These are phyloP conservation scores for Boletus edulis DNA, from an alignment of 768 basidiomycete species.

Conservation along the genomic window DNA sequence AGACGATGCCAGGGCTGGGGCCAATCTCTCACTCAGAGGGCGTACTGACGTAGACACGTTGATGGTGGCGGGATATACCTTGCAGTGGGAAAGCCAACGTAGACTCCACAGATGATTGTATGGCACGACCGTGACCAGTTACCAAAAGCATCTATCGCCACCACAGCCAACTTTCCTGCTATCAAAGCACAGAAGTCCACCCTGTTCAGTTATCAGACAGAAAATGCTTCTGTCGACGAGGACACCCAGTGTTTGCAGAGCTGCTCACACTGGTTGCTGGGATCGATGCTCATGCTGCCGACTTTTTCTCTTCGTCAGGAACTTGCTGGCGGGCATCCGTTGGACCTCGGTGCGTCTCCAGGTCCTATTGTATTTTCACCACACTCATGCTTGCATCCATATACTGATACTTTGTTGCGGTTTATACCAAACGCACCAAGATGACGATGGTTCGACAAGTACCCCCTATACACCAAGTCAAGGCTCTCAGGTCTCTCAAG, in stretches of 20 bases:
- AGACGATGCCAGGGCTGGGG: too few species aligned
- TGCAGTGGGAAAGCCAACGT: too few species aligned
- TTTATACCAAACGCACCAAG: conserved; percentile 75
- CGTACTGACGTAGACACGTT: too few species aligned
- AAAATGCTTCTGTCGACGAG: conserved; percentile 17
- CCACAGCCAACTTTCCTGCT: conserved; percentile 62
- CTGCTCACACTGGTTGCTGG: conserved; percentile 62
- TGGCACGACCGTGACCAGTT: conserved; percentile 2
- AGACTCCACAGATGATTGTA: too few species aligned
- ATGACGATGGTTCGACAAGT: conserved; percentile 67
- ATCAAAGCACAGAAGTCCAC: conserved; percentile 56
- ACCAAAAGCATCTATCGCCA: conserved; percentile 6
- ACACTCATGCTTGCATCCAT: conserved; percentile 35
- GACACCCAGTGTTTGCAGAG: conserved; percentile 29
- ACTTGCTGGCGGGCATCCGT: conserved; percentile 45
- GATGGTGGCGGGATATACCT: too few species aligned
- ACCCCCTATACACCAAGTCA: conserved; percentile 66
- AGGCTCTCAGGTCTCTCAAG: conserved; percentile 70
- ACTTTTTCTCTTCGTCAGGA: conserved; percentile 71
- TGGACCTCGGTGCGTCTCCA: conserved; percentile 63
- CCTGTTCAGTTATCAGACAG: conserved; percentile 58
- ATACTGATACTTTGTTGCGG: conserved; percentile 84
- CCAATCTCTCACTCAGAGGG: too few species aligned
- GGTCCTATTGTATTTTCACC: background rate
- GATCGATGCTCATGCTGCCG: conserved; percentile 76